Conservation (phyloP, 108 stramenopile species). For the Craspedostauros australis region DNA sequence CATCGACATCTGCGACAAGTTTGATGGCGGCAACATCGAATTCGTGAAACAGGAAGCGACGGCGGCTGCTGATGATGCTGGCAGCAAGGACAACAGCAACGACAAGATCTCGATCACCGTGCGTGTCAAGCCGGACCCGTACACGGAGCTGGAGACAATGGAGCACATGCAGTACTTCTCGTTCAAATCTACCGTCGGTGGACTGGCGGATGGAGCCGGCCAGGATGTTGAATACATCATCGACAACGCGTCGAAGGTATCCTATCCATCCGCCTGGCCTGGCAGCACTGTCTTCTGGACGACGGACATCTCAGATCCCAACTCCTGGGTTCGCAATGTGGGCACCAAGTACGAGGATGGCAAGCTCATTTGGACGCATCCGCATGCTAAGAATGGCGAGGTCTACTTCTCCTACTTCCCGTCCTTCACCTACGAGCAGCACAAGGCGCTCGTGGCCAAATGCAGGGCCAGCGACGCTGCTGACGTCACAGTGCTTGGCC, state of each 20-base stretch:
- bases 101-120: conserved; percentile 27
- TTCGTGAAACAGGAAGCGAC: conserved; percentile 19
- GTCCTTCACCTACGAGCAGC: conserved; percentile 66
- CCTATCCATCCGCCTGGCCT: conserved; percentile 65
- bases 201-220: conserved; percentile 8
- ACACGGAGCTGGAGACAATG: conserved; percentile 62
- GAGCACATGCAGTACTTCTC: conserved; percentile 71
- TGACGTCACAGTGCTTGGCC: conserved; percentile 48
- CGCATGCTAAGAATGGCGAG: conserved; percentile 35
- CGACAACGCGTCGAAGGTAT: conserved; percentile 53
- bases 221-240: conserved; percentile 50
- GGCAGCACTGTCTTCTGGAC: conserved; percentile 63
- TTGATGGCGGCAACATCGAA: conserved; percentile 79
- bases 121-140: conserved; percentile 58
- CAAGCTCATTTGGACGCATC: conserved; percentile 54
- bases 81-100: conserved; percentile 15
- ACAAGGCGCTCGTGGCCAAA: conserved; percentile 55
- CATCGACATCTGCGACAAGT: conserved; percentile 58
- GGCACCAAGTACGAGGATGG: conserved; percentile 53
- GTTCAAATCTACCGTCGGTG: conserved; percentile 40
- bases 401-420: conserved; percentile 73
- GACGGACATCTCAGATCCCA: conserved; percentile 37
- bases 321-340: conserved; percentile 50
- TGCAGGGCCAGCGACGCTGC: conserved; percentile 41
- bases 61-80: too few relatives aligned